phyloP scores from a whole-genome alignment of 2,329 filamentous ascomycete species.

The Cordyceps cateniannulata region DNA sequence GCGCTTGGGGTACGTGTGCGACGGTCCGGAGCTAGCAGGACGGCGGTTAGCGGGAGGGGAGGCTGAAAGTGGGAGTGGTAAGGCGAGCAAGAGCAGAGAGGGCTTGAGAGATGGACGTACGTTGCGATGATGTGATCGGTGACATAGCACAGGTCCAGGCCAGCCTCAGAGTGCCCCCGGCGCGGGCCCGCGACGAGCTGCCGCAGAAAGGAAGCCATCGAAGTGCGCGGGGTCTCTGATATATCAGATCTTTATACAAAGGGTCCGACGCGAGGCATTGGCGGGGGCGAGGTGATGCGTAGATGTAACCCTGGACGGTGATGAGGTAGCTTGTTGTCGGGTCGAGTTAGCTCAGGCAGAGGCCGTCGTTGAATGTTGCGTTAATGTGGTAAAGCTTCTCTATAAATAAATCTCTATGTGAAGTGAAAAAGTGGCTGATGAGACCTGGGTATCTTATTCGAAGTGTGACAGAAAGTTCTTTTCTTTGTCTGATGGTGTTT shows the following conservation, averaged over 20 bases:
- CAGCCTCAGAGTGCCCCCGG: constrained; percentile 75
- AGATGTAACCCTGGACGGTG: too few relatives aligned
- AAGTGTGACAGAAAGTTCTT: not conserved
- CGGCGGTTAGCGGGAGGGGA: not conserved
- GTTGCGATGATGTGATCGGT: constrained; percentile 68
- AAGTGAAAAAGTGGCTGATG: too few relatives aligned
- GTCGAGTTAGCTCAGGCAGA: too few relatives aligned
- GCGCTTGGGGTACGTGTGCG: constrained; percentile 79
- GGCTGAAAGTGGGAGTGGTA: too few relatives aligned
- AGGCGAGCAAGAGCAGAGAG: too few relatives aligned
- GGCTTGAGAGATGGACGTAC: constrained; percentile 29
- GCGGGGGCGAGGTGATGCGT: too few relatives aligned
- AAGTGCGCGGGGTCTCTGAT: not conserved
- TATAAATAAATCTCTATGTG: too few relatives aligned
- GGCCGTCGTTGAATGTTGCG: too few relatives aligned
- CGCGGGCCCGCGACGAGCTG: constrained; percentile 89
- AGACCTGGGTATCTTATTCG: not conserved
- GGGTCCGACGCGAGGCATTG: not conserved
- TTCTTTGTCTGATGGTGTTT: too few relatives aligned
- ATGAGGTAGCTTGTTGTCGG: too few relatives aligned
- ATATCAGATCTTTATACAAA: not conserved
- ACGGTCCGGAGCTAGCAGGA: constrained; percentile 71
- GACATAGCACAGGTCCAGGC: constrained; percentile 92
- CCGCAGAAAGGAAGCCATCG: constrained; percentile 71
- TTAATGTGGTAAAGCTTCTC: too few relatives aligned